A percentile compares a stretch with the other conserved stretches of the same genome.
Conservation (phyloP, 768 basidiomycete genomes). For the Udeniomyces megalosporus region DNA sequence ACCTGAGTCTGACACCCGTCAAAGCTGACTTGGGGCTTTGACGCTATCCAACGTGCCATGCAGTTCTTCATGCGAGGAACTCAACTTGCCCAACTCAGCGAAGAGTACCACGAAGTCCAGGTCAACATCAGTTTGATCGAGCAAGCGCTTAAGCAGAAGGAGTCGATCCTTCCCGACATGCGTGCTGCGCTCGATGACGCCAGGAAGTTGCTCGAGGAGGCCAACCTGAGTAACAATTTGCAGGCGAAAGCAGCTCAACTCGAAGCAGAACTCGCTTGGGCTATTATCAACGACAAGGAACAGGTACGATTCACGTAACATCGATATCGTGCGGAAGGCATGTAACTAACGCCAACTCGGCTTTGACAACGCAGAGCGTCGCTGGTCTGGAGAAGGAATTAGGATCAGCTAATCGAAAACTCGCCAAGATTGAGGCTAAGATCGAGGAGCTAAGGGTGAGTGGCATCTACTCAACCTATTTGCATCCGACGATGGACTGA, state of each 20-base stretch:
- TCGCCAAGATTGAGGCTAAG: background rate
- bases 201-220: slow-evolving; percentile 42
- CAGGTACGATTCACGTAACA: slow-evolving; percentile 34
- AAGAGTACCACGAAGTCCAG: slow-evolving; percentile 65
- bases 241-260: slow-evolving; percentile 44
- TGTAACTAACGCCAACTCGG: too few species aligned
- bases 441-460: slow-evolving; percentile 5
- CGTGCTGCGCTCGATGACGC: slow-evolving; percentile 62
- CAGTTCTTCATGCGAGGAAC: slow-evolving; percentile 93
- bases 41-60: background rate
- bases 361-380: too few species aligned
- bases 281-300: slow-evolving; percentile 59
- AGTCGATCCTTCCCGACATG: slow-evolving; percentile 62
- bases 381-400: too few species aligned
- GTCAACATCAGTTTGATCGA: slow-evolving; percentile 55
- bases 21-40: background rate
- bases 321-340: slow-evolving; percentile 39
- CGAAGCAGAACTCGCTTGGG: slow-evolving; percentile 44
- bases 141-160: slow-evolving; percentile 51
- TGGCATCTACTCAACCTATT: too few species aligned
- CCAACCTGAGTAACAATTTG: slow-evolving; percentile 52
- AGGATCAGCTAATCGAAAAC: background rate
- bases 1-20: background rate
- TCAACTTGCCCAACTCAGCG: slow-evolving; percentile 67
- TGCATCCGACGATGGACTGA: too few species aligned